phyloP scores from a whole-genome alignment of 129 eudicot genomes.

The Artemisia tridentata region DNA sequence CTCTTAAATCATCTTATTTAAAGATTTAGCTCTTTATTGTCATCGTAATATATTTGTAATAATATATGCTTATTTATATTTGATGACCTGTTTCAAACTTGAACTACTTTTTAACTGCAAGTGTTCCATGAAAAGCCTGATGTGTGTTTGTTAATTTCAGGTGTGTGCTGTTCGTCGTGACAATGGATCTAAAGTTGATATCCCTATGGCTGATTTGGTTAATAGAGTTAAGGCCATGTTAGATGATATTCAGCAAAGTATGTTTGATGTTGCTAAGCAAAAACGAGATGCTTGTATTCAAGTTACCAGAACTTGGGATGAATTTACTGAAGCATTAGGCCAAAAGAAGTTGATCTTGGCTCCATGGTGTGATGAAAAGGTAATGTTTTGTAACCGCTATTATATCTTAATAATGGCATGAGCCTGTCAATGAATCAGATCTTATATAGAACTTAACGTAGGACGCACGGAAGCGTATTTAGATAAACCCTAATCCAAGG shows the following conservation, averaged over 20 bases:
- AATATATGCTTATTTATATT: no score
- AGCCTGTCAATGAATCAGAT: no score
- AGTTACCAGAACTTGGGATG: constrained; percentile 65
- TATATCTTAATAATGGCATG: no score
- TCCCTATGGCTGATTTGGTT: constrained; percentile 55
- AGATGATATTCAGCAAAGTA: constrained; percentile 48
- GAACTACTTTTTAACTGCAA: not conserved
- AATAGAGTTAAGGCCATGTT: constrained; percentile 45
- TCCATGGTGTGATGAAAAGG: constrained; percentile 83
- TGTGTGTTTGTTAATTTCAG: constrained; percentile 22
- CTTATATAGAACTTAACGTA: no score
- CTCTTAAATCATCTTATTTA: no score
- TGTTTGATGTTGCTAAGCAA: constrained; percentile 57
- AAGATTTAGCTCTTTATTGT: no score
- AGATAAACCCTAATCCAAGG: no score
- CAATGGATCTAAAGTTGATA: constrained; percentile 46
- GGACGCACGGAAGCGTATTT: no score
- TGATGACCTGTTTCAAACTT: no score
- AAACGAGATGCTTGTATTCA: constrained; percentile 72
- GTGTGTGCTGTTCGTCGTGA: constrained; percentile 70
- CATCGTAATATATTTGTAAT: no score
- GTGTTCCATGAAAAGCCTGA: not conserved
- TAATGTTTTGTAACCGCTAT: not conserved
- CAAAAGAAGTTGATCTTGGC: constrained; percentile 66
- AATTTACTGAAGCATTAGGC: constrained; percentile 47